Conservation (phyloP, 1,139 yeast genomes). For the Sugiyamaella grinbergsii region DNA sequence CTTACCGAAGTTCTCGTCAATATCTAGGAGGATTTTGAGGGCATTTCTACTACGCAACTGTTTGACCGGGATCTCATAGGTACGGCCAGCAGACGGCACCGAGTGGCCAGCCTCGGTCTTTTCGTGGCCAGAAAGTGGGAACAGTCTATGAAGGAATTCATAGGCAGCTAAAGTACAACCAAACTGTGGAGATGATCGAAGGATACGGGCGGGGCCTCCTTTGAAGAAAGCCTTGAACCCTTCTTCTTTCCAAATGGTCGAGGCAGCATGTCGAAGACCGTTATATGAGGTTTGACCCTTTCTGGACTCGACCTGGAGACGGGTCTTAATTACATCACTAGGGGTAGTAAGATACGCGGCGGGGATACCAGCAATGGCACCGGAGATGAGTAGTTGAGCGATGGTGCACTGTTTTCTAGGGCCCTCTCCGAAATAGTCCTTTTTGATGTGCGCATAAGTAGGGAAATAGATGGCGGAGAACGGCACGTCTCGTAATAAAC, state of each 20-base stretch:
- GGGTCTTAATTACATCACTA: constrained; percentile 93
- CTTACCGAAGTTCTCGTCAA: constrained; percentile 50
- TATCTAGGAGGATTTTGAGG: constrained; percentile 48
- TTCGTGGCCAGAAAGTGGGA: constrained; percentile 53
- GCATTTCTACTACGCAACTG: constrained; percentile 49
- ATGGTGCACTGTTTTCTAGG: constrained; percentile 68
- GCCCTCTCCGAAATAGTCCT: constrained; percentile 78
- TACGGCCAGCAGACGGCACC: constrained; percentile 43
- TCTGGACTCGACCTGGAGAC: constrained; percentile 84
- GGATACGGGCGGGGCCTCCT: constrained; percentile 94
- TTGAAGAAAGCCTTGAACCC: constrained; percentile 82
- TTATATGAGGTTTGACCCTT: constrained; percentile 74
- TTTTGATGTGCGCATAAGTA: constrained; percentile 89
- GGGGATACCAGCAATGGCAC: constrained; percentile 98
- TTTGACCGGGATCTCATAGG: constrained; percentile 40
- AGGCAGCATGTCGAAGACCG: constrained; percentile 77
- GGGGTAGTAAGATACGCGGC: constrained; percentile 97
- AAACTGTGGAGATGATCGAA: constrained; percentile 96
- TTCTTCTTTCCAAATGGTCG: constrained; percentile 76
- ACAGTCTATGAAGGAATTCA: constrained; percentile 70
- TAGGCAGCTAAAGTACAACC: constrained; percentile 97
- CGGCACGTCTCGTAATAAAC: constrained; percentile 93
- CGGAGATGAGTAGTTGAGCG: constrained; percentile 81
- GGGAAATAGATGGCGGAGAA: constrained; percentile 98
- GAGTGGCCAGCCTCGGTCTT: constrained; percentile 49